These are phyloP conservation scores for Penicillium ochrochloron DNA, from an alignment of 495 filamentous ascomycete species.

Conservation along the genomic window DNA sequence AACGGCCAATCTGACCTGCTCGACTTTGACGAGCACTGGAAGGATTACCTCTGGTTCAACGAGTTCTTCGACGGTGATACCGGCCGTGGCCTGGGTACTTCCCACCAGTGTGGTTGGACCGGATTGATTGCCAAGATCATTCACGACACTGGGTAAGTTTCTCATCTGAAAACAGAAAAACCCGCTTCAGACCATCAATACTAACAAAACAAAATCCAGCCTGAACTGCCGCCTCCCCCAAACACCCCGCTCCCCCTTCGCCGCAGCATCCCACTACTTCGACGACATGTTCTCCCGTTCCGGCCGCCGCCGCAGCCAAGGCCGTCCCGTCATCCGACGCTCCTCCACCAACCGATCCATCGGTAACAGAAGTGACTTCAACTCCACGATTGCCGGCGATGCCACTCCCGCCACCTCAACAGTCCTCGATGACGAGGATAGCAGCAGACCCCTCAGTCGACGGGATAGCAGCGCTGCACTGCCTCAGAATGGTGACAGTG, in stretches of 20 bases:
- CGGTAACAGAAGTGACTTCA: constrained; percentile 81
- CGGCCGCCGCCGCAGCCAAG: constrained; percentile 42
- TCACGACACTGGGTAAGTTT: constrained; percentile 85
- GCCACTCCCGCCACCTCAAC: constrained; percentile 33
- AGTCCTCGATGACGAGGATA: constrained; percentile 37
- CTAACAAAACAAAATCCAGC: constrained; percentile 43
- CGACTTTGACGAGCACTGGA: constrained; percentile 91
- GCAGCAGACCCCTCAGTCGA: constrained; percentile 35
- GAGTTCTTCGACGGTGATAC: constrained; percentile 96
- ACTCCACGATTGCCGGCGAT: constrained; percentile 43
- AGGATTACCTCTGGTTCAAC: constrained; percentile 91
- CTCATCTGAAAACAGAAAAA: constrained; percentile 14
- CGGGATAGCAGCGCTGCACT: constrained; percentile 31
- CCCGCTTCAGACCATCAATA: neutral
- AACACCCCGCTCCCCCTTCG: constrained; percentile 83
- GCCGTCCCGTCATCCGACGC: constrained; percentile 64
- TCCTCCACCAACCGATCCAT: constrained; percentile 88
- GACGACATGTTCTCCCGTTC: constrained; percentile 79
- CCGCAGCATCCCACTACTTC: constrained; percentile 89
- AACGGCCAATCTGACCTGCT: constrained; percentile 80
- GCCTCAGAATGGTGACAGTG: constrained; percentile 49
- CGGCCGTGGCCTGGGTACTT: constrained; percentile 86
- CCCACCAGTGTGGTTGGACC: constrained; percentile 98
- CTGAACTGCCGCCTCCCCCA: constrained; percentile 91
- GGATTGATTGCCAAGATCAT: constrained; percentile 95